phyloP scores from a whole-genome alignment of 2,329 filamentous ascomycete genomes.

The Diaporthe citrichinensis region DNA sequence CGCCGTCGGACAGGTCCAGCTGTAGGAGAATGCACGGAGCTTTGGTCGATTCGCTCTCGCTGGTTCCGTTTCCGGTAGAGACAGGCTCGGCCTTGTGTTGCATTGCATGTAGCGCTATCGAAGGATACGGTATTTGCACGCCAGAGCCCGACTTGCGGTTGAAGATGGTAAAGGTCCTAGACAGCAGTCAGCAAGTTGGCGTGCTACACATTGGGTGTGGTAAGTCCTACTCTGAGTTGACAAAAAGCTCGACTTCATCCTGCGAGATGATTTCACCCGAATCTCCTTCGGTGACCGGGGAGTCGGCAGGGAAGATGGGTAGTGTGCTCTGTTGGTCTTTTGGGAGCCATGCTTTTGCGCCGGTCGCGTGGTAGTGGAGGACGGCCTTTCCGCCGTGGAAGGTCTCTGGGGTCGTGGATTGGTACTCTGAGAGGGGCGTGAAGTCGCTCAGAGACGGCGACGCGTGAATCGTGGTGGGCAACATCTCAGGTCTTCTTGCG shows the following conservation, averaged over 20 bases:
- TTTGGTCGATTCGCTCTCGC: slow-evolving; percentile 46
- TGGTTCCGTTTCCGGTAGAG: background rate
- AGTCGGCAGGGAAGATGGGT: slow-evolving; percentile 64
- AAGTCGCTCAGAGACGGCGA: slow-evolving; percentile 72
- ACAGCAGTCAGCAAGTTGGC: slow-evolving; percentile 26
- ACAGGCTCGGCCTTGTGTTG: slow-evolving; percentile 64
- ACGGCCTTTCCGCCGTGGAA: slow-evolving; percentile 81
- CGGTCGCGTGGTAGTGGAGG: slow-evolving; percentile 73
- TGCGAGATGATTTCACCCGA: slow-evolving; percentile 55
- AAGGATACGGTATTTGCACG: slow-evolving; percentile 79
- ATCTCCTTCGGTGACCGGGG: slow-evolving; percentile 52
- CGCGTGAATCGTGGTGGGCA: slow-evolving; percentile 69
- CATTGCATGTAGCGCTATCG: slow-evolving; percentile 82
- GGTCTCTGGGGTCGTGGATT: slow-evolving; percentile 78
- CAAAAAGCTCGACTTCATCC: slow-evolving; percentile 68
- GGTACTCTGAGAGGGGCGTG: slow-evolving; percentile 76
- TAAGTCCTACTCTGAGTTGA: slow-evolving; percentile 69
- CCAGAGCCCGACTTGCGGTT: slow-evolving; percentile 70
- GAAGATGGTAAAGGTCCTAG: slow-evolving; percentile 74
- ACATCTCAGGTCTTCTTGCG: slow-evolving; percentile 50
- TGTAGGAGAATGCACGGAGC: slow-evolving; percentile 75
- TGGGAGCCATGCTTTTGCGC: slow-evolving; percentile 71
- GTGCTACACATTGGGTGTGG: background rate
- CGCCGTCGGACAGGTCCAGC: slow-evolving; percentile 73
- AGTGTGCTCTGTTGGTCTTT: slow-evolving; percentile 66